Percentiles rank a stretch among this genome's conserved stretches.
Evolutionary conservation across 2,329 filamentous ascomycete genomes (phyloP).

Genomic region (Apiospora saccharicola): DNA sequence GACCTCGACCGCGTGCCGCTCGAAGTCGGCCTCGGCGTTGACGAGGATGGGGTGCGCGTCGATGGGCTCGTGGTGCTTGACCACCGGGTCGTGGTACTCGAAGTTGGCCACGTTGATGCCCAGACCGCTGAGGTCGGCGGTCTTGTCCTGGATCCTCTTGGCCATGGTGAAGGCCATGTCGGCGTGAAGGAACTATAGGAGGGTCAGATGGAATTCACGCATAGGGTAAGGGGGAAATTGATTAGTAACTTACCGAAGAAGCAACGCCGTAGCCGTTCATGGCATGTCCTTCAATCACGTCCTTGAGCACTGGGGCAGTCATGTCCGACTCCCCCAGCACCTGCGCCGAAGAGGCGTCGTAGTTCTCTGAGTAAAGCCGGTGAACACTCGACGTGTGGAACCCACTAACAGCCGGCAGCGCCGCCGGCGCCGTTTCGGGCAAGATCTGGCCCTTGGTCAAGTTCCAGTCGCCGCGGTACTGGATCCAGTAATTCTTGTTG

Average conservation of each 20-base stretch:
- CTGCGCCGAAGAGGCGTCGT: slow-evolving; percentile 33
- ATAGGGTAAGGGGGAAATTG: background rate
- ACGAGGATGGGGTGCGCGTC: slow-evolving; percentile 44
- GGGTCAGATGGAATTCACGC: background rate
- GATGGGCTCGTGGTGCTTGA: slow-evolving; percentile 40
- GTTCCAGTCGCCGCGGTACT: slow-evolving; percentile 73
- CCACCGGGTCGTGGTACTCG: slow-evolving; percentile 36
- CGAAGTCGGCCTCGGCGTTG: slow-evolving; percentile 44
- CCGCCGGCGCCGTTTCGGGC: background rate
- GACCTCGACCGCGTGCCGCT: slow-evolving; percentile 52
- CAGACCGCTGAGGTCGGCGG: slow-evolving; percentile 47
- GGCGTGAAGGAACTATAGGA: slow-evolving; percentile 56
- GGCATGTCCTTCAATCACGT: slow-evolving; percentile 42
- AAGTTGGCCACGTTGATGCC: slow-evolving; percentile 48
- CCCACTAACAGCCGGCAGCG: background rate
- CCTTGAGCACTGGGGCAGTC: background rate
- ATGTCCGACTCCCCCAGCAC: slow-evolving; percentile 30
- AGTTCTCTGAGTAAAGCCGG: background rate
- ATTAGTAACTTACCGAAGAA: slow-evolving; percentile 34
- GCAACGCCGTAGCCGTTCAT: slow-evolving; percentile 52
- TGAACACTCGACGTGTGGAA: background rate
- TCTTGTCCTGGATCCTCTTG: slow-evolving; percentile 63
- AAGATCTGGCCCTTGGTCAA: slow-evolving; percentile 61
- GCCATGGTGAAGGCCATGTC: slow-evolving; percentile 71
- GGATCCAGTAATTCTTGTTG: slow-evolving; percentile 74